Base-by-base conservation (phyloP, 495 filamentous ascomycete genomes). In the Penicillium maclennaniae region DNA sequence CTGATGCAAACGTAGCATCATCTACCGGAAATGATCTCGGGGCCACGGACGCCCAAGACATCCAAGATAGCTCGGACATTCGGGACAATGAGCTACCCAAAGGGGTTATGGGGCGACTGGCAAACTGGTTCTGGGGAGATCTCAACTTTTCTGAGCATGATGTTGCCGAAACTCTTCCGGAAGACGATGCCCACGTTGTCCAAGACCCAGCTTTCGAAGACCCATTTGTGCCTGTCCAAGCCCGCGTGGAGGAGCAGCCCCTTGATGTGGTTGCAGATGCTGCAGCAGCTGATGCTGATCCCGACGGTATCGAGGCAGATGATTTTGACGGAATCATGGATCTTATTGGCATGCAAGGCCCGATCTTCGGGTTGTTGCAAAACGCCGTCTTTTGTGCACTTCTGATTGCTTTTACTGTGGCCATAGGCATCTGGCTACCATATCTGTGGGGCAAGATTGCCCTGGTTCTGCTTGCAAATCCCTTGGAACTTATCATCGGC, bases 261-360 rank as follows among this genome's bases (percentile, higher is more conserved):
- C 61, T 50, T 19, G 56, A 65, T 39, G 66, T 45, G 6, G 49
- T 7, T 14, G 19, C 19, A 10, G 38, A n/a, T 17, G 72, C 72
- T 25, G 72, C 68, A 25, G 71, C 76, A 49, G 77, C 73, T 21
- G 82, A 73, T 9, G 41, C 80, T 27, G 83, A 87, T 60, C 66
- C 75, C 6, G 82, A 84, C 55, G 80, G 72, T 31, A 70, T 82
- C 31, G 93, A 97, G 57, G 89, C 86, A 9, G 93, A 99, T 69
- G 93, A 99, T 60, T 83, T 99, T n/a, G 93, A 99, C 66, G 93
- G 93, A 6, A 89, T 99, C 44, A 80, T 97, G 76, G 93, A 99
- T 64, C 80, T 99, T 10, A 85, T 99, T 31, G 93, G 93, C 44
- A 93, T 99, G 87, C 88, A 95, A 59, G 93, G 93, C 0, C 95